Percentiles rank a stretch among this genome's conserved stretches.
Conservation (phyloP, 306 rosid species). For the Herpetospermum pedunculosum region DNA sequence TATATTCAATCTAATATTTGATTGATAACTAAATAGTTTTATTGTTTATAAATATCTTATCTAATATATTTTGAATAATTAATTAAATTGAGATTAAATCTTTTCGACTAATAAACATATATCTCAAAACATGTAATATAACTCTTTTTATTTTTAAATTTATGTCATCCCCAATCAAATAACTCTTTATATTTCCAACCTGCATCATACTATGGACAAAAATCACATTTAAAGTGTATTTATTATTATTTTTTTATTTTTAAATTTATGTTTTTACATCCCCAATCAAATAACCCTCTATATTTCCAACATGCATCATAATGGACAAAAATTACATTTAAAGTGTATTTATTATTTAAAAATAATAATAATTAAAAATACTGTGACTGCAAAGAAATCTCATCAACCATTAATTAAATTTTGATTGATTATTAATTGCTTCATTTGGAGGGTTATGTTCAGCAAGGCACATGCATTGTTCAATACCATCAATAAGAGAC, state of each 20-base stretch:
- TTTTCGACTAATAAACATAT: too few species aligned
- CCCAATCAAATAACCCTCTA: too few species aligned
- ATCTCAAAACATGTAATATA: too few species aligned
- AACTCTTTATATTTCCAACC: neutral
- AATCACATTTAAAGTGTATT: neutral
- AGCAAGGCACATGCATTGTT: slow-evolving; percentile 1
- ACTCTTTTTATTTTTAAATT: too few species aligned
- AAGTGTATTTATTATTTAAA: neutral
- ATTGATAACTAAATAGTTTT: too few species aligned
- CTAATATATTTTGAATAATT: too few species aligned
- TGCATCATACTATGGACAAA: neutral
- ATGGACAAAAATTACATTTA: neutral
- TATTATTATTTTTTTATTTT: too few species aligned
- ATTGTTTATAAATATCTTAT: too few species aligned
- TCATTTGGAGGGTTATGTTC: slow-evolving; percentile 1
- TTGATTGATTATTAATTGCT: neutral
- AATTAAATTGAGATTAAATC: too few species aligned
- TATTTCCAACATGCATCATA: neutral
- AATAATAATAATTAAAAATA: neutral
- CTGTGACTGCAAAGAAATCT: neutral
- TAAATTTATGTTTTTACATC: too few species aligned
- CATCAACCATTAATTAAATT: neutral
- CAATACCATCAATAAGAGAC: neutral
- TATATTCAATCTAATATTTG: too few species aligned
- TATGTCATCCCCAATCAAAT: too few species aligned